Evolutionary conservation across 2,329 filamentous ascomycete genomes (phyloP).

Genomic region (Nemania bipapillata): DNA sequence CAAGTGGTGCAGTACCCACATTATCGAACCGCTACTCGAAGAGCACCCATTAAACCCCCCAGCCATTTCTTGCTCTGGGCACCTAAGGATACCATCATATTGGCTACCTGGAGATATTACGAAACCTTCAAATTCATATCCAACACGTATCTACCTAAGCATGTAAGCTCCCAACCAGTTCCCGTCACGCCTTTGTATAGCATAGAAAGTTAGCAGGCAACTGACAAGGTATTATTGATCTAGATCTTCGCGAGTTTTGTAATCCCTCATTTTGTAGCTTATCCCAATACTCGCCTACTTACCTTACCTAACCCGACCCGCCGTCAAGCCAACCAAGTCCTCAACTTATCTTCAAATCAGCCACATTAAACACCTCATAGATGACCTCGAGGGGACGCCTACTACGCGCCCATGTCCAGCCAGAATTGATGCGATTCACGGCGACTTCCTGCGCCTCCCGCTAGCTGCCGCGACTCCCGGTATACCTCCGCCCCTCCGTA

Average conservation of each 20-base stretch:
- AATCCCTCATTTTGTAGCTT: not conserved
- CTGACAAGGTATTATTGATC: not conserved
- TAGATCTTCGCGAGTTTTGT: not conserved
- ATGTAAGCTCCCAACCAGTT: slow-evolving; percentile 1
- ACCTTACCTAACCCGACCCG: slow-evolving; percentile 14
- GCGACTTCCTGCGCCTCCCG: slow-evolving; percentile 31
- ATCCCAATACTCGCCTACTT: not conserved
- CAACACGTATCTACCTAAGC: not conserved
- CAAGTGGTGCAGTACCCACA: not conserved
- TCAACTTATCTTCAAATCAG: not conserved
- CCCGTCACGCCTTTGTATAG: not conserved
- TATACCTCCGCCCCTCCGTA: slow-evolving; percentile 6
- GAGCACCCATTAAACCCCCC: not conserved
- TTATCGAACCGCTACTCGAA: not conserved
- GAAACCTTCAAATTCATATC: slow-evolving; percentile 2
- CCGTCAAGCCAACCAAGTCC: slow-evolving; percentile 12
- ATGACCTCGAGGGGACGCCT: slow-evolving; percentile 31
- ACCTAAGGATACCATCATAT: no score
- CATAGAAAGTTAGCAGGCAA: not conserved
- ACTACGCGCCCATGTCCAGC: slow-evolving; percentile 31
- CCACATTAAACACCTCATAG: slow-evolving; percentile 6
- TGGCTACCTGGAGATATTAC: not conserved
- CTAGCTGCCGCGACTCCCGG: slow-evolving; percentile 28
- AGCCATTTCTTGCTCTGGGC: not conserved
- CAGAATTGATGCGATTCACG: slow-evolving; percentile 33